These are phyloP conservation scores for Meira miltonrushii DNA, from an alignment of 1,284 basidiomycete species.

Conservation along the genomic window DNA sequence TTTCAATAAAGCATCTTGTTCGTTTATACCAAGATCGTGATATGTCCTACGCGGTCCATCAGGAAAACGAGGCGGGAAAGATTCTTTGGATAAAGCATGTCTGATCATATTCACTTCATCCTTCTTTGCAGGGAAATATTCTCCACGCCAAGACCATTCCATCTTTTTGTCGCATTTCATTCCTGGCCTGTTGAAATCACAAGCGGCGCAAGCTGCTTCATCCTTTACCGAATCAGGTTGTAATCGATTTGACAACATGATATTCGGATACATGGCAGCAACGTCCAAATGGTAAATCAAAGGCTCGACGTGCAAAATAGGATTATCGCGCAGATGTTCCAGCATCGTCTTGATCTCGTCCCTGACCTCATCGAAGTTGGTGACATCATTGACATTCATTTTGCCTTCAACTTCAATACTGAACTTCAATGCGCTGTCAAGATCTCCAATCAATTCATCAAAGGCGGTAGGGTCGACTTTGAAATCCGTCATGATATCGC, in stretches of 20 bases:
- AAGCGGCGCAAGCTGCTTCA: slow-evolving; percentile 93
- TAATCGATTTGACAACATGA: slow-evolving; percentile 99
- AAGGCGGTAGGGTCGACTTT: slow-evolving; percentile 84
- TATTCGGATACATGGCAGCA: slow-evolving; percentile 99
- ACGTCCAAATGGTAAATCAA: slow-evolving; percentile 99
- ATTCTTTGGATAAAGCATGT: slow-evolving; percentile 90
- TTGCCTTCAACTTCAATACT: slow-evolving; percentile 84
- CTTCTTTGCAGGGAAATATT: slow-evolving; percentile 93
- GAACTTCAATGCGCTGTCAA: slow-evolving; percentile 85
- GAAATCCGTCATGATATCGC: slow-evolving; percentile 92
- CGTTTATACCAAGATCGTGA: slow-evolving; percentile 73
- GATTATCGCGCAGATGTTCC: slow-evolving; percentile 85
- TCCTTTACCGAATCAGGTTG: slow-evolving; percentile 98
- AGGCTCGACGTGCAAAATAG: slow-evolving; percentile 79
- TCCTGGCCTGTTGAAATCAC: slow-evolving; percentile 94
- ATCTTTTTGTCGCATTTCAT: slow-evolving; percentile 90
- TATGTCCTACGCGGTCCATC: slow-evolving; percentile 74
- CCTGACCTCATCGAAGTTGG: slow-evolving; percentile 92
- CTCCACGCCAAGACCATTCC: slow-evolving; percentile 98
- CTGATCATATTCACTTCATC: slow-evolving; percentile 99
- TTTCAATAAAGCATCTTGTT: slow-evolving; percentile 86
- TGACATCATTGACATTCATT: slow-evolving; percentile 73
- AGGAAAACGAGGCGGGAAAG: slow-evolving; percentile 75
- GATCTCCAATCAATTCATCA: slow-evolving; percentile 88
- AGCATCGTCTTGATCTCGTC: slow-evolving; percentile 70